Percentiles rank a stretch among this genome's conserved stretches.
These are phyloP conservation scores for Thermothielavioides terrestris DNA, from an alignment of 495 filamentous ascomycete genomes.

Conservation along the genomic window DNA sequence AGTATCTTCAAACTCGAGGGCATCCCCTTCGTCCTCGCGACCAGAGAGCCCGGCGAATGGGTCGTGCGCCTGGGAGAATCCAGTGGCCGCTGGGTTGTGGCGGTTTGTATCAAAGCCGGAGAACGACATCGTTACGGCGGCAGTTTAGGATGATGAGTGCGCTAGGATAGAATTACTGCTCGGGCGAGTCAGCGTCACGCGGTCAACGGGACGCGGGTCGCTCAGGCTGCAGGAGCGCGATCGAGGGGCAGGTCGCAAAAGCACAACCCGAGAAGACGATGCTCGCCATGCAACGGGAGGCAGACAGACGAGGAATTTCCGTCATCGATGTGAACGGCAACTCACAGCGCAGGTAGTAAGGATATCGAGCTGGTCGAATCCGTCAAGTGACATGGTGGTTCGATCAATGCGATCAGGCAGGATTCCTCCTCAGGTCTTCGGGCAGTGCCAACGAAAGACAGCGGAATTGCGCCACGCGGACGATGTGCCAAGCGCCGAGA, in stretches of 20 bases:
- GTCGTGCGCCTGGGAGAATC: slow-evolving; percentile 78
- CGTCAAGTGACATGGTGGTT: slow-evolving; percentile 24
- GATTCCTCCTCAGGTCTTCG: neutral
- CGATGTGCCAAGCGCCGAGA: neutral
- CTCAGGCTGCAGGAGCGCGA: too few relatives aligned
- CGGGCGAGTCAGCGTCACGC: neutral
- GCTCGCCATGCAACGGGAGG: neutral
- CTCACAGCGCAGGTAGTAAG: slow-evolving; percentile 20
- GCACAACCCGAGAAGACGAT: too few relatives aligned
- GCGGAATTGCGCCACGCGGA: neutral
- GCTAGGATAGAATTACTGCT: slow-evolving; percentile 10
- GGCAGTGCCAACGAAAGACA: neutral
- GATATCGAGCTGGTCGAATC: slow-evolving; percentile 11
- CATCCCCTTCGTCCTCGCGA: slow-evolving; percentile 69
- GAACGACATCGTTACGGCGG: slow-evolving; percentile 45
- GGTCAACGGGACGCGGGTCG: neutral
- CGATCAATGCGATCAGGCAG: slow-evolving; percentile 7
- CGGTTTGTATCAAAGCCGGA: slow-evolving; percentile 73
- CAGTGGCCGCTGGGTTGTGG: slow-evolving; percentile 49
- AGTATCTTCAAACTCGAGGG: slow-evolving; percentile 91
- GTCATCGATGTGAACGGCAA: neutral
- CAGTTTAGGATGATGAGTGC: neutral
- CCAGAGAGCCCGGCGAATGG: slow-evolving; percentile 76
- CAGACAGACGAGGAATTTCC: neutral
- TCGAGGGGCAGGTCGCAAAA: too few relatives aligned